These are phyloP conservation scores for Sequoia sempervirens DNA, from an alignment of 75 land plant genomes.

Conservation along the genomic window DNA sequence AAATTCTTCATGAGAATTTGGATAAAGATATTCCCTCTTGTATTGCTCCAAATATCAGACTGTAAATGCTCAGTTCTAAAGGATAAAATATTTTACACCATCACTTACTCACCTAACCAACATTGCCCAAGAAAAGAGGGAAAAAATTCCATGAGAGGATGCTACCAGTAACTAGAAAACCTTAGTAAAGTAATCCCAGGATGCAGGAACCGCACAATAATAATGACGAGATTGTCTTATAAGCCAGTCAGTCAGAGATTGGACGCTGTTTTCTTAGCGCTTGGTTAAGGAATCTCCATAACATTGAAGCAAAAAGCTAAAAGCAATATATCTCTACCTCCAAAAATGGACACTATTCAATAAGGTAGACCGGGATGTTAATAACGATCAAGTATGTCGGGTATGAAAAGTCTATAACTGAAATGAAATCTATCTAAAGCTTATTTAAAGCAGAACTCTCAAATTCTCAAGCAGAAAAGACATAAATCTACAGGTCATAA, in stretches of 20 bases:
- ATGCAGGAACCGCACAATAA: neutral
- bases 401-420: neutral
- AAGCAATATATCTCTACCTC: neutral
- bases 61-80: neutral
- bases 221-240: neutral
- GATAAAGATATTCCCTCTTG: neutral
- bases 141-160: too few species aligned
- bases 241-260: neutral
- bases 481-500: neutral
- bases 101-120: too few species aligned
- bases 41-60: neutral
- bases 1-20: neutral
- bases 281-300: neutral
- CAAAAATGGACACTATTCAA: neutral
- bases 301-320: neutral
- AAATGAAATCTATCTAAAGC: too few species aligned
- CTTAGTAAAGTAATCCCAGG: neutral
- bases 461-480: neutral
- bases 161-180: neutral
- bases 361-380: too few species aligned
- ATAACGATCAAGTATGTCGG: neutral
- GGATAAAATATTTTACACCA: neutral
- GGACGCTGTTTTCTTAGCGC: too few species aligned
- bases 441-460: neutral
- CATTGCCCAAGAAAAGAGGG: neutral